Evolutionary conservation across 2,329 filamentous ascomycete genomes (phyloP), one percentile per base, ranked within the genome.

Genomic region (Cyphellophora attinorum): DNA sequence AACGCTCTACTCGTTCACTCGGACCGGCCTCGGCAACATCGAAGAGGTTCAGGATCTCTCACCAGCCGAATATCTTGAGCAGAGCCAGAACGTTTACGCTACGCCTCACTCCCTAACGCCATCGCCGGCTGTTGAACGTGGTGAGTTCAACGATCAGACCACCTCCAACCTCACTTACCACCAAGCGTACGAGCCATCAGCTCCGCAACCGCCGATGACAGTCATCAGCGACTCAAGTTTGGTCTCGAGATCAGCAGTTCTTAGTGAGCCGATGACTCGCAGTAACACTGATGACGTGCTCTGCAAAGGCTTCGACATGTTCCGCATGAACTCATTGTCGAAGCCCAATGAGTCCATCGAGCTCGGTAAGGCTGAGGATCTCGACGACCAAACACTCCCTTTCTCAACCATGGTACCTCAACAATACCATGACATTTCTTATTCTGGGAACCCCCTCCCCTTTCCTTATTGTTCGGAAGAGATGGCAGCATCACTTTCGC

Each of bases 401-500:
- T 46, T 41, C 39, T 35, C 50, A 42, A 38, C 38, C 49, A 54
- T 48, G 42, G 50, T 48, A 48, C 49, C 28, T 51, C 55, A 49
- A 46, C 47, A 25, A 18, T 31, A 31, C n/a, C 15, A 19, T 31
- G 29, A 18, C 27, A n/a, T 29, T 31, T 19, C 29, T 19, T 19
- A 38, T 54, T 53, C 51, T 45, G 45, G 48, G 41, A 40, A 43
- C 43, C 51, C 46, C 17, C 56, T 58, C 51, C 58, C 59, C 29
- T 49, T 55, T 37, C 47, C 55, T 48, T 48, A 35, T 45, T 61
- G 56, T 54, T 53, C 56, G 51, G 65, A n/a, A n/a, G n/a, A 70
- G 52, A 70, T 72, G 67, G 60, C 60, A 51, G 61, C 60, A 51
- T 66, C 65, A 44, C 48, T 60, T 49, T 72, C 68, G 39, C 53